Conservation (phyloP, 352 stramenopile species). For the Pythium myriotylum region DNA sequence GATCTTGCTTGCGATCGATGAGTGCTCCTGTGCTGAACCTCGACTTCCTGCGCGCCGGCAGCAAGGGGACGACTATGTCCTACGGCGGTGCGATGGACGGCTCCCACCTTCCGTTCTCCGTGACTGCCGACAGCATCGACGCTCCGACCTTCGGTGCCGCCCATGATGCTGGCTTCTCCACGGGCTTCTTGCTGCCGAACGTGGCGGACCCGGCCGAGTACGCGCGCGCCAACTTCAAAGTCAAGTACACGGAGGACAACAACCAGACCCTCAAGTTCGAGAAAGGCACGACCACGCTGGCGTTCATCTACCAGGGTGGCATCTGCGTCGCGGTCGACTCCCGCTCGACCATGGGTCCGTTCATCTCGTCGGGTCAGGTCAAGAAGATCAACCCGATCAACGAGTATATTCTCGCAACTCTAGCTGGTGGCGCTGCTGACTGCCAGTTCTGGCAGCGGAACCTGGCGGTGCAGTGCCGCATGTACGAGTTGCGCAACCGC, state of each 20-base stretch:
- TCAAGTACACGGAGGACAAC: conserved; percentile 96
- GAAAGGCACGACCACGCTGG: conserved; percentile 99
- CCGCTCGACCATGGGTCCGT: conserved; percentile 98
- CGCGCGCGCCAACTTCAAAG: conserved; percentile 96
- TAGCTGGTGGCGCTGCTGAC: conserved; percentile 98
- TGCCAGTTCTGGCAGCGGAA: conserved; percentile 99
- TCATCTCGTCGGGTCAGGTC: conserved; percentile 98
- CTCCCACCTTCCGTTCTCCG: conserved; percentile 56
- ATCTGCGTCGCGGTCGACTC: conserved; percentile 99
- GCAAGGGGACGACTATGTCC: conserved; percentile 56
- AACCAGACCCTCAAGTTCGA: conserved; percentile 96
- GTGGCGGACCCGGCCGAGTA: conserved; percentile 93
- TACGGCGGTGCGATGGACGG: conserved; percentile 82
- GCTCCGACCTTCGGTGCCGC: conserved; percentile 19
- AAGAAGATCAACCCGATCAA: conserved; percentile 99
- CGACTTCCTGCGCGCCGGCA: conserved; percentile 72
- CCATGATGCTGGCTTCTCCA: conserved; percentile 26
- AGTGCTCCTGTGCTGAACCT: conserved; percentile 55
- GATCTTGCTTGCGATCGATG: conserved; percentile 15
- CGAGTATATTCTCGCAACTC: conserved; percentile 99
- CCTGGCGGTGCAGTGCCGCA: conserved; percentile 93
- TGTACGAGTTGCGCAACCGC: conserved; percentile 99
- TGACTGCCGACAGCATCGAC: conserved; percentile 23
- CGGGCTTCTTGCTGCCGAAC: conserved; percentile 74
- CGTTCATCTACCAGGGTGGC: conserved; percentile 99